A percentile compares a stretch with the other conserved stretches of the same genome.
phyloP scores from a whole-genome alignment of 768 basidiomycete species.

The Rhizopogon vesiculosus region DNA sequence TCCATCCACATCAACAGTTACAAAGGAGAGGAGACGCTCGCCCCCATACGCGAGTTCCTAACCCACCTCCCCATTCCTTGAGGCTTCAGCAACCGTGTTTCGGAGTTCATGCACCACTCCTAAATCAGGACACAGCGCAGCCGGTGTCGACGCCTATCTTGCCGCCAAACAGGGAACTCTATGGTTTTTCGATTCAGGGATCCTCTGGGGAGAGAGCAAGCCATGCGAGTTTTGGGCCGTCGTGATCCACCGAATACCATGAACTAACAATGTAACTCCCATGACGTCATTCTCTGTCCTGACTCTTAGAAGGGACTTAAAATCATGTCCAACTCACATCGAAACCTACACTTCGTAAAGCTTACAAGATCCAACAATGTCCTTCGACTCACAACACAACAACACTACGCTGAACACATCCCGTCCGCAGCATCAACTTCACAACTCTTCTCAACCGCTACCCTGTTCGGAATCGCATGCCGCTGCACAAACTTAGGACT shows the following conservation, averaged over 20 bases:
- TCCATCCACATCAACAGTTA: conserved; percentile 23
- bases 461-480: conserved; percentile 33
- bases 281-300: too few species aligned
- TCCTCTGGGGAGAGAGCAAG: conserved; percentile 72
- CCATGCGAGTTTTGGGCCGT: conserved; percentile 76
- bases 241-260: neutral
- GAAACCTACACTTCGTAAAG: neutral
- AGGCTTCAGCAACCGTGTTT: conserved; percentile 50
- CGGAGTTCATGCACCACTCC: conserved; percentile 43
- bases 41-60: conserved; percentile 48
- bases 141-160: conserved; percentile 66
- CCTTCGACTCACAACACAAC: conserved; percentile 8
- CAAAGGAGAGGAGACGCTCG: conserved; percentile 50
- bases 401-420: conserved; percentile 1
- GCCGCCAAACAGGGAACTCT: conserved; percentile 68
- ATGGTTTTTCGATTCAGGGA: conserved; percentile 65
- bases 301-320: neutral
- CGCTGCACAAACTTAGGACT: conserved; percentile 27
- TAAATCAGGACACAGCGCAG: conserved; percentile 37
- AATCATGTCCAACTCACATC: neutral
- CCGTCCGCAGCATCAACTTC: conserved; percentile 38
- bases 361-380: neutral
- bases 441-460: conserved; percentile 44
- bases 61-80: conserved; percentile 40
- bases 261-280: too few species aligned